Percentiles rank a stretch among this genome's conserved stretches.
Evolutionary conservation across 2,329 filamentous ascomycete species (phyloP).

Genomic region (Aureobasidium sp.): DNA sequence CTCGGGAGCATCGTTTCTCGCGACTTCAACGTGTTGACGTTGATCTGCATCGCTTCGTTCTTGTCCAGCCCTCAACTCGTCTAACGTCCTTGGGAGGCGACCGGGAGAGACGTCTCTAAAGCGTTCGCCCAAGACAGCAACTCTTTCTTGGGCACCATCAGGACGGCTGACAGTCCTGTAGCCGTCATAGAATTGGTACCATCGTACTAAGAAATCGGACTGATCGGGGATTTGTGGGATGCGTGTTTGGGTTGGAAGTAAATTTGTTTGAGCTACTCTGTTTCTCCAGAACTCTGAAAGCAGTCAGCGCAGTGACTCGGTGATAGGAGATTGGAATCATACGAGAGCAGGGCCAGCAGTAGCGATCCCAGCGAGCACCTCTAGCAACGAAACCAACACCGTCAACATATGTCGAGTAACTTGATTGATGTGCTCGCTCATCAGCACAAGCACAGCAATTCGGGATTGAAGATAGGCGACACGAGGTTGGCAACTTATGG

Average conservation of each 20-base stretch:
- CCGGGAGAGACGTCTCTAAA: slow-evolving; percentile 39
- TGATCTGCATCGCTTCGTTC: slow-evolving; percentile 22
- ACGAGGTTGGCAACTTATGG: slow-evolving; percentile 24
- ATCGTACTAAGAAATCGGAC: slow-evolving; percentile 35
- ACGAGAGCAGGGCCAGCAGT: slow-evolving; percentile 45
- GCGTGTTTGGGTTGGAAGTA: slow-evolving; percentile 35
- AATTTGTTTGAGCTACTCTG: slow-evolving; percentile 33
- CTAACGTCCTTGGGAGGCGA: slow-evolving; percentile 37
- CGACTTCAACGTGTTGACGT: slow-evolving; percentile 14
- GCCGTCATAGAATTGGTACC: slow-evolving; percentile 43
- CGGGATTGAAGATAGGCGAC: slow-evolving; percentile 23
- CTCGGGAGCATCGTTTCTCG: slow-evolving; percentile 10
- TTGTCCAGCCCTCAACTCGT: slow-evolving; percentile 32
- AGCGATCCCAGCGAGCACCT: slow-evolving; percentile 41
- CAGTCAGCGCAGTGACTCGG: neutral
- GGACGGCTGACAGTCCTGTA: slow-evolving; percentile 31
- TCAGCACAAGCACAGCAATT: slow-evolving; percentile 25
- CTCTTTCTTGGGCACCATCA: slow-evolving; percentile 36
- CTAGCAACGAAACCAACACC: slow-evolving; percentile 42
- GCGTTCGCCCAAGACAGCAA: slow-evolving; percentile 40
- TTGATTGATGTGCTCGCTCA: slow-evolving; percentile 30
- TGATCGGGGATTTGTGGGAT: slow-evolving; percentile 41
- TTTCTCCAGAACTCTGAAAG: slow-evolving; percentile 40
- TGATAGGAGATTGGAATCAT: neutral
- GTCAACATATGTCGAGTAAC: slow-evolving; percentile 41